Percentiles rank a stretch among this genome's conserved stretches.
Evolutionary conservation across 768 basidiomycete species (phyloP).

Genomic region (Suillus weaverae): DNA sequence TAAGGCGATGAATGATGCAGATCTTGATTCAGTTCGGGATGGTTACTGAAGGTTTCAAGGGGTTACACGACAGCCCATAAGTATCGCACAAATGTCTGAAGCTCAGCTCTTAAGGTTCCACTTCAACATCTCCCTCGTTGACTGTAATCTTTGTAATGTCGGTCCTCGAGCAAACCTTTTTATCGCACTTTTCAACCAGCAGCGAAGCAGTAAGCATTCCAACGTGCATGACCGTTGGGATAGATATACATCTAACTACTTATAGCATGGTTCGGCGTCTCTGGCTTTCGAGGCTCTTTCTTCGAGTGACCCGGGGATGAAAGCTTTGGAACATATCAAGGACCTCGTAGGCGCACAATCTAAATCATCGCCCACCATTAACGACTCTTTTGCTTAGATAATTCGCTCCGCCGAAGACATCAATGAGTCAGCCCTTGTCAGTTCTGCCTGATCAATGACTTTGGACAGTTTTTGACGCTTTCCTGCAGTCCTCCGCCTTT

Average conservation of each 20-base stretch:
- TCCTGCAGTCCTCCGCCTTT: conserved; percentile 53
- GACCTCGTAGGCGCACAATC: conserved; percentile 22
- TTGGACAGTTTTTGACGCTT: not conserved
- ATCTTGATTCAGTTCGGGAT: too few relatives aligned
- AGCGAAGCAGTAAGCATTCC: conserved; percentile 21
- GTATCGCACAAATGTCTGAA: not conserved
- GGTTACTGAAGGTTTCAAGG: too few relatives aligned
- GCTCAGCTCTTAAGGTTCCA: not conserved
- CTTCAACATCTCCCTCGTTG: not conserved
- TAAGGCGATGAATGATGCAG: too few relatives aligned
- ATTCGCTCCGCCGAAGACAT: conserved; percentile 30
- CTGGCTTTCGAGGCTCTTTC: conserved; percentile 13
- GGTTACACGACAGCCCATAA: not conserved
- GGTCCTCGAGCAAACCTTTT: conserved; percentile 26
- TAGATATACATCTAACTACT: not conserved
- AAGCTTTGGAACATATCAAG: conserved; percentile 28
- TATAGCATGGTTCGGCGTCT: conserved; percentile 13
- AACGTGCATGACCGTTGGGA: not conserved
- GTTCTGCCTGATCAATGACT: not conserved
- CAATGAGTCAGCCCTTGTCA: conserved; percentile 29
- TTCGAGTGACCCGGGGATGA: conserved; percentile 21
- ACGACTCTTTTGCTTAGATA: conserved; percentile 19
- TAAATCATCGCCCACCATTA: not conserved
- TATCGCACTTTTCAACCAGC: conserved; percentile 29
- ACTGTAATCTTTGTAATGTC: conserved; percentile 21